phyloP scores from a whole-genome alignment of 495 filamentous ascomycete genomes.

The Tuber indicum region DNA sequence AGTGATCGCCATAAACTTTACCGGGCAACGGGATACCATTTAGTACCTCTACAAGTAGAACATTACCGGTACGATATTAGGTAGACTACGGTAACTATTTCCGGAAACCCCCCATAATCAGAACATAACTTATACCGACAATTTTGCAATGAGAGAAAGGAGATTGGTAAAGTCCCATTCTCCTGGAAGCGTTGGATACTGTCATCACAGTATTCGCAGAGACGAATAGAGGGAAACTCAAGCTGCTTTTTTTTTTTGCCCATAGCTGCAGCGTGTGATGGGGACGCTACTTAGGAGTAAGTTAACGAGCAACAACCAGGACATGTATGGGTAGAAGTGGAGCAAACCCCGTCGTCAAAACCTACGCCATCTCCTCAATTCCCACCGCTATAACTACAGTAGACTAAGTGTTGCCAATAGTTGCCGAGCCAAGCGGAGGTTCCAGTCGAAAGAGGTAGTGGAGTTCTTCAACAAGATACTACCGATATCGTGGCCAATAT shows the following conservation, averaged over 20 bases:
- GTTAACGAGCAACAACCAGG: neutral
- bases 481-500: no score
- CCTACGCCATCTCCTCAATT: no score
- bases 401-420: no score
- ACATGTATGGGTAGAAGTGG: neutral
- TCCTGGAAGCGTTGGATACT: neutral
- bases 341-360: no score
- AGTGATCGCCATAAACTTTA: neutral
- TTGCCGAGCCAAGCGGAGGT: no score
- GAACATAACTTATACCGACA: neutral
- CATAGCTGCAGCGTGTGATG: neutral
- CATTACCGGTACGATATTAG: neutral
- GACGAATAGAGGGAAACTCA: neutral
- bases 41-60: neutral
- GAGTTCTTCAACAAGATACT: no score
- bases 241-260: neutral
- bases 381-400: no score
- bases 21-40: neutral
- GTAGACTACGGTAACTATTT: neutral
- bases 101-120: neutral
- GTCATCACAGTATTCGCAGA: neutral
- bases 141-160: neutral
- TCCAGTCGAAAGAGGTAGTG: no score
- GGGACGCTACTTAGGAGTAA: neutral
- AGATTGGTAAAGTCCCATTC: neutral